Conservation (phyloP, 768 basidiomycete genomes). For the Naganishia antarctica region DNA sequence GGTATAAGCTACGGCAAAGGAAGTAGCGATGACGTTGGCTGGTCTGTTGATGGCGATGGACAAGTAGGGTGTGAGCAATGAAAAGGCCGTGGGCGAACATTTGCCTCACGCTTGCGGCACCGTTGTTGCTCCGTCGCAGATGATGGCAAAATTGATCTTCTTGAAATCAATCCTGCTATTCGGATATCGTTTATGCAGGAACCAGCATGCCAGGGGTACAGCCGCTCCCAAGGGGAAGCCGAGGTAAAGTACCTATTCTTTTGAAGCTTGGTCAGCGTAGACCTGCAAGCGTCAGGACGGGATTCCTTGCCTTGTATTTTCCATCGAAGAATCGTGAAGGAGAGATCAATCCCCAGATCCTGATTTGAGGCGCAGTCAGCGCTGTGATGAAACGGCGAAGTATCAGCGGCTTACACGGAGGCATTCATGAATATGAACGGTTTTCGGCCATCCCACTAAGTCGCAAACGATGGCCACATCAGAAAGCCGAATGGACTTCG, state of each 20-base stretch:
- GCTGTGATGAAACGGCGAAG: neutral
- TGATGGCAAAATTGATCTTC: conserved; percentile 48
- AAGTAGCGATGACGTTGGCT: conserved; percentile 46
- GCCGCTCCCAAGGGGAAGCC: conserved; percentile 44
- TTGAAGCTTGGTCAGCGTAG: too few species aligned
- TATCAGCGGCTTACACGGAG: conserved; percentile 30
- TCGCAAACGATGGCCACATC: neutral
- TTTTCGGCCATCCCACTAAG: conserved; percentile 47
- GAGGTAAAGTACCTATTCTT: conserved; percentile 19
- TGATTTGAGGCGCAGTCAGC: neutral
- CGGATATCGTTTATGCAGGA: conserved; percentile 45
- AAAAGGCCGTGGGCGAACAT: too few species aligned
- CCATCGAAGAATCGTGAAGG: conserved; percentile 48
- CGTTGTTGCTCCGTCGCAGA: conserved; percentile 45
- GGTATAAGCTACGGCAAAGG: conserved; percentile 35
- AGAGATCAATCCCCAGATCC: conserved; percentile 45
- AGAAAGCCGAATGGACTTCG: too few species aligned
- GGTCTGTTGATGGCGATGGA: conserved; percentile 33
- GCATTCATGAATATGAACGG: conserved; percentile 49
- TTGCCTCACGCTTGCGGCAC: conserved; percentile 49
- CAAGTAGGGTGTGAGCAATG: too few species aligned
- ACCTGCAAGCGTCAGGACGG: neutral
- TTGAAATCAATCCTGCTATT: conserved; percentile 35
- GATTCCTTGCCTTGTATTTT: conserved; percentile 35
- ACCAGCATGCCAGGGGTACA: conserved; percentile 40